Base-by-base conservation (phyloP, 768 basidiomycete genomes). In the Lepiota venenata region DNA sequence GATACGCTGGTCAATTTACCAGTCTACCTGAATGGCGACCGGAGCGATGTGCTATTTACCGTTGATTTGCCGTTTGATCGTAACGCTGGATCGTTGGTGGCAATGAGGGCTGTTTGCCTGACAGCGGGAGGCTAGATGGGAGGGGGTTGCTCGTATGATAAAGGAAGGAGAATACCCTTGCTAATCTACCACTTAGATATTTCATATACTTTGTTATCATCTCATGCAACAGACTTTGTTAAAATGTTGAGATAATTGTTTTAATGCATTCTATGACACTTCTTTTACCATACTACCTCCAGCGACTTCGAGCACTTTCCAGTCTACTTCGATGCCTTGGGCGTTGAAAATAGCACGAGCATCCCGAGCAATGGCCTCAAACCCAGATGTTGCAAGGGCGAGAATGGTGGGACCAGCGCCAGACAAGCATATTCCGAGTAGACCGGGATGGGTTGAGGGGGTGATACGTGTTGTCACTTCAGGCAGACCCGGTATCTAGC, bases 391-490 rank as follows among this genome's bases (percentile, higher is more conserved):
- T 2, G 97, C 97, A 15, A 99, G 82, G 1, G 97, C 97, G 57
- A 99, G 81, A 58, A 98, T 97, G 4, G 97, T 98, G 3, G 97
- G 97, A 0, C 97, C 97, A 4, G 97, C 97, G 6, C 97, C 97
- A 2, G 96, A 98, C 32, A 99, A 83, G 68, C 97, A 98, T 52
- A 98, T 97, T 3, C 97, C 97, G 8, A 99, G 78, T 3, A 99
- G 75, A n/a, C 97, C 97, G 0, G 92, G 91, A 70, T 98, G 95
- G 0, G 91, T 86, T 8, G 79, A 61, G 4, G 95, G 95, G 1
- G 97, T 97, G 49, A 98, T 86, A 14, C 78, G 75, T 25, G 89
- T 87, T 11, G 95, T 93, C 43, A 99, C 93, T 65, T 93, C 88
- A 8, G 93, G 91, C 7, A 99, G 79, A 22, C 97, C 97, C 48